Base-by-base conservation (phyloP, 805 yeast genomes). In the Saccharomycopsis oosterbeekiorum region DNA sequence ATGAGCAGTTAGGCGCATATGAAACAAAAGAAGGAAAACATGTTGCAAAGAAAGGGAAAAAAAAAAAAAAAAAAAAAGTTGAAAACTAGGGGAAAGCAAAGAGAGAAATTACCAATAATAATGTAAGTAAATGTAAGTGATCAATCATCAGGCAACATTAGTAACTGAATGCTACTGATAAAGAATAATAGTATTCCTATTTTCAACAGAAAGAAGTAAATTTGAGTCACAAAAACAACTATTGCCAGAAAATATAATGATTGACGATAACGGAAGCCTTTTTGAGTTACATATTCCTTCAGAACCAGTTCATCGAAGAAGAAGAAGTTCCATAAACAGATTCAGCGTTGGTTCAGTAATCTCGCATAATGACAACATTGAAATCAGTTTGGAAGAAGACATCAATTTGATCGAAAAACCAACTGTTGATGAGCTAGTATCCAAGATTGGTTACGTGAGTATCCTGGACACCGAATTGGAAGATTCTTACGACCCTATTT, bases 341-440 rank as follows among this genome's bases (percentile, higher is more conserved):
- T 61, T 63, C 51, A 59, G 62, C 4, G 64, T 63, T 8, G 65
- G 65, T 15, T 59, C 62, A 2, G 56, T 63, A 4, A 47, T 47
- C 21, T 47, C 53, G 6, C 10, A 47, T 12, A 60, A 64, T 19
- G 65, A 61, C 15, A 63, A 64, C 37, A 43, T 63, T 15, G 57
- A 61, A 53, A 62, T 63, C 40, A 60, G 61, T 6, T 40, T 63
- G 6, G 63, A 61, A 17, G 62, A 60, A 29, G 53, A 19, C 4
- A 12, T 17, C 41, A 47, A 34, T 26, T 24, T 19, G 19, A 24
- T 26, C 3, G 34, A 24, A 47, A 47, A 47, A 11, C n/a, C 53
- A 11, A 3, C 15, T 24, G 53, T 47, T 47, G 53, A 47, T 21
- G 53, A 47, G 15, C 14, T 47, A 24, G 12, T 26, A 8, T 47